Conservation (phyloP, 768 basidiomycete genomes). For the Pseudohyphozyma bogoriensis region DNA sequence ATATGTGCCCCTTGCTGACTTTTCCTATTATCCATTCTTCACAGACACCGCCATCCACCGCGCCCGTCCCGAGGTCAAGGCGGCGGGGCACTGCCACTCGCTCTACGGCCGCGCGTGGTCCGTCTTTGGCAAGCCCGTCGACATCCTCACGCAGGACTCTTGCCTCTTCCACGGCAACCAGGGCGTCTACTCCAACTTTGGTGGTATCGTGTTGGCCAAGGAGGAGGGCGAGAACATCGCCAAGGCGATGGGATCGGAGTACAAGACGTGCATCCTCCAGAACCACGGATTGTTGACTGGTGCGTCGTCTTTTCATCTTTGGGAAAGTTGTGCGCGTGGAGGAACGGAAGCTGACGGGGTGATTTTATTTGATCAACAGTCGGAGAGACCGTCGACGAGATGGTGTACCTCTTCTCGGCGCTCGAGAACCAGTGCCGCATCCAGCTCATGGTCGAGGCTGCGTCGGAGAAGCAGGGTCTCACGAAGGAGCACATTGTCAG, state of each 20-base stretch:
- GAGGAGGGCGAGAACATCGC: conserved; percentile 32
- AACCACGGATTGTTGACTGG: conserved; percentile 28
- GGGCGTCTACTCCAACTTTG: conserved; percentile 26
- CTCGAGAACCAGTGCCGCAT: conserved; percentile 25
- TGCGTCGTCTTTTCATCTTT: neutral
- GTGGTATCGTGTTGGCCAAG: conserved; percentile 28
- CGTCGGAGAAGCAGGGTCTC: conserved; percentile 4
- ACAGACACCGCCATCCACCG: conserved; percentile 1
- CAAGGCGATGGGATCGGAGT: conserved; percentile 21
- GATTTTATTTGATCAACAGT: neutral
- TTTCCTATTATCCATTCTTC: neutral
- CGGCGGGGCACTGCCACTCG: conserved; percentile 14
- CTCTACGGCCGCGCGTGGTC: conserved; percentile 46
- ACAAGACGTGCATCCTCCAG: conserved; percentile 25
- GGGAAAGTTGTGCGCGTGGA: neutral
- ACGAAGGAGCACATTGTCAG: conserved; percentile 19
- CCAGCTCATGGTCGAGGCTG: conserved; percentile 28
- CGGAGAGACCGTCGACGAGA: conserved; percentile 27
- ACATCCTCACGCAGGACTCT: conserved; percentile 27
- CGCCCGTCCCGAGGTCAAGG: conserved; percentile 45
- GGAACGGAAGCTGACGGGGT: neutral
- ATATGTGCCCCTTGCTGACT: too few relatives aligned
- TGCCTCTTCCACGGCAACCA: conserved; percentile 30
- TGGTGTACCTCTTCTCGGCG: conserved; percentile 10
- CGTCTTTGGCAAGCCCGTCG: conserved; percentile 27